These are phyloP conservation scores for Talaromyces funiculosus DNA, from an alignment of 2,329 filamentous ascomycete species.

Conservation along the genomic window DNA sequence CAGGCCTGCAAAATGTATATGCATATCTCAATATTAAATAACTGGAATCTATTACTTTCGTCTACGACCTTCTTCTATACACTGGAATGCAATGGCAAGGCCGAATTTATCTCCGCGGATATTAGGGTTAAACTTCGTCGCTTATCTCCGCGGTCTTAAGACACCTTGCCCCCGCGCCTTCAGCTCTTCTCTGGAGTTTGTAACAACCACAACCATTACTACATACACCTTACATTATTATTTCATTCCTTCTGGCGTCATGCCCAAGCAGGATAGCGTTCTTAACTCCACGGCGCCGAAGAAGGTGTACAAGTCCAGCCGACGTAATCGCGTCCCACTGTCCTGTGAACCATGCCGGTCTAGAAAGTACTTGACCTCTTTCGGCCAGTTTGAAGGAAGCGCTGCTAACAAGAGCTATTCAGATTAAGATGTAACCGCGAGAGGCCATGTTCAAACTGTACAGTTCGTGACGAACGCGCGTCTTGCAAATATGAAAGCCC, in stretches of 20 bases:
- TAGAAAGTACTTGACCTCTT: slow-evolving; percentile 62
- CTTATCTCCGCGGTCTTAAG: not conserved
- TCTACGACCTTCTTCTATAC: not conserved
- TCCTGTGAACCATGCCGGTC: slow-evolving; percentile 88
- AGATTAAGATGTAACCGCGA: slow-evolving; percentile 87
- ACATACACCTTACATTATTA: not conserved
- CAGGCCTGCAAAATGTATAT: not conserved
- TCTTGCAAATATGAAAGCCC: slow-evolving; percentile 64
- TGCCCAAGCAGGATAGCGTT: not conserved
- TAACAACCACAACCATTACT: not conserved
- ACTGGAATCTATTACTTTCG: not conserved
- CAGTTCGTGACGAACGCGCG: slow-evolving; percentile 72
- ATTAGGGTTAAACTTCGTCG: not conserved
- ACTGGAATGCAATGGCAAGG: too few species aligned
- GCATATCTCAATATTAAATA: not conserved
- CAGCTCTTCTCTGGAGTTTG: not conserved
- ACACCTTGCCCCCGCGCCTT: not conserved
- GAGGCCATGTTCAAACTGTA: slow-evolving; percentile 89
- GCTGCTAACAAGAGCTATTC: slow-evolving; percentile 17
- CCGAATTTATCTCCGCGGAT: not conserved
- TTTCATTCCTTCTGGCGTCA: not conserved
- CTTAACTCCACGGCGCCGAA: not conserved
- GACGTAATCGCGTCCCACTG: slow-evolving; percentile 62
- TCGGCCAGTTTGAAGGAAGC: not conserved
- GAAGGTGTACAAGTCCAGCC: slow-evolving; percentile 2